Percentiles rank a stretch among this genome's conserved stretches.
phyloP scores from a whole-genome alignment of 2,329 filamentous ascomycete genomes.

The Penicillium sp. region DNA sequence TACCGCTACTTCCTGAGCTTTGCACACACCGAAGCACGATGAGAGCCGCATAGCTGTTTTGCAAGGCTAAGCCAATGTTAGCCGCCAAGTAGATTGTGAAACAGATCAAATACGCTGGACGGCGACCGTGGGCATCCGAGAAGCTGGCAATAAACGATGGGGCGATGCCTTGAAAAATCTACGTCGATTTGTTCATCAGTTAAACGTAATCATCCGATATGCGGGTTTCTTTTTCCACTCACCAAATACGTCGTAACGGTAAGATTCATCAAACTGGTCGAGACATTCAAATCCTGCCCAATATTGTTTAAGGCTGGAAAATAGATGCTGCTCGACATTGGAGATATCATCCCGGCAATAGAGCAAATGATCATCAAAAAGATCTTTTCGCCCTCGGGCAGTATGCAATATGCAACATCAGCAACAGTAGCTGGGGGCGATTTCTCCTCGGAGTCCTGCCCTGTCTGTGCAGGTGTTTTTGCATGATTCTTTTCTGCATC shows the following conservation, averaged over 20 bases:
- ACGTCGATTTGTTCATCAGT: too few relatives aligned
- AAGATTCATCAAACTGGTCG: slow-evolving; percentile 35
- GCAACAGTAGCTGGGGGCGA: not conserved
- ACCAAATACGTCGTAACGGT: slow-evolving; percentile 43
- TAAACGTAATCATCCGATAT: too few relatives aligned
- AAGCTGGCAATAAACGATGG: slow-evolving; percentile 51
- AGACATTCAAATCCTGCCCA: slow-evolving; percentile 37
- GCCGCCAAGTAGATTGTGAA: slow-evolving; percentile 45
- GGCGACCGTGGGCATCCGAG: slow-evolving; percentile 47
- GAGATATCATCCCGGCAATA: slow-evolving; percentile 7
- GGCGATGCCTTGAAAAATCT: slow-evolving; percentile 53
- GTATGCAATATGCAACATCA: slow-evolving; percentile 5
- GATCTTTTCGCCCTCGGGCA: slow-evolving; percentile 4
- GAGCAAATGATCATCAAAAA: slow-evolving; percentile 7
- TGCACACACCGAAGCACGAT: slow-evolving; percentile 35
- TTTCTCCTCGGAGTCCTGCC: not conserved
- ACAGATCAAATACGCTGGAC: slow-evolving; percentile 49
- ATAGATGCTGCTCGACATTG: slow-evolving; percentile 32
- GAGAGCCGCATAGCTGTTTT: slow-evolving; percentile 29
- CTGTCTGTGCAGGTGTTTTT: not conserved
- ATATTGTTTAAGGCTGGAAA: slow-evolving; percentile 43
- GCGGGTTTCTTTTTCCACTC: not conserved
- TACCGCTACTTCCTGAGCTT: slow-evolving; percentile 35
- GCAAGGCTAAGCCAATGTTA: slow-evolving; percentile 36
- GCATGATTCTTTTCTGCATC: not conserved